Evolutionary conservation across 352 stramenopile genomes (phyloP).

Genomic region (Blastocystis sp.): DNA sequence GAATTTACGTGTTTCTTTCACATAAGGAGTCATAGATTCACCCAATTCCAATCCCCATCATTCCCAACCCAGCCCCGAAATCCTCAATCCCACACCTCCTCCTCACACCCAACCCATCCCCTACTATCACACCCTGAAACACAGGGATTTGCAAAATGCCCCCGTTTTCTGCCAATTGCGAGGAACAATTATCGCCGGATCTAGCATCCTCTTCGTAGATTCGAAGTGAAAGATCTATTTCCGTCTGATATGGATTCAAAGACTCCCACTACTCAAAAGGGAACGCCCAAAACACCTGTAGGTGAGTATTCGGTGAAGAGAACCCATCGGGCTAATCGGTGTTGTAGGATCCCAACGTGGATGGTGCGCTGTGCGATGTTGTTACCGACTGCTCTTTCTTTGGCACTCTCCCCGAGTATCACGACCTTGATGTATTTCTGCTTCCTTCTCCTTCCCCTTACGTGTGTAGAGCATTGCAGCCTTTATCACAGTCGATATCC

Average conservation of each 20-base stretch:
- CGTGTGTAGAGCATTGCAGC: slow-evolving; percentile 39
- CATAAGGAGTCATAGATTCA: slow-evolving; percentile 5
- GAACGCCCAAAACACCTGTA: slow-evolving; percentile 26
- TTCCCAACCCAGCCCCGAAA: not conserved
- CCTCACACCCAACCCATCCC: not conserved
- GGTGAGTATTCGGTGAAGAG: not conserved
- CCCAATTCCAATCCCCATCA: not conserved
- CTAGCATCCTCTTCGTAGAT: slow-evolving; percentile 43
- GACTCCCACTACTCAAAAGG: slow-evolving; percentile 5
- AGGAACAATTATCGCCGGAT: not conserved
- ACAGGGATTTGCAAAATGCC: not conserved
- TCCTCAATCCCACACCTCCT: not conserved
- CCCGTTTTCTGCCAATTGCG: not conserved
- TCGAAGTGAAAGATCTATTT: not conserved
- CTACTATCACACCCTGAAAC: not conserved
- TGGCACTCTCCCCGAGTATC: slow-evolving; percentile 63
- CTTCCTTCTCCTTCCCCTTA: slow-evolving; percentile 29
- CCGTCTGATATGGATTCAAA: slow-evolving; percentile 45
- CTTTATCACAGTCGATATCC: slow-evolving; percentile 60
- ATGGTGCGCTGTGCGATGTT: not conserved
- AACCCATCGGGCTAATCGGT: not conserved
- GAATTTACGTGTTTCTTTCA: not conserved
- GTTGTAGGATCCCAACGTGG: slow-evolving; percentile 23
- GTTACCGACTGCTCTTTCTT: slow-evolving; percentile 64
- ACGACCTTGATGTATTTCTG: not conserved